Percentiles rank a stretch among this genome's conserved stretches.
Evolutionary conservation across 169 alveolate genomes (phyloP).

Genomic region (Eimeria necatrix): DNA sequence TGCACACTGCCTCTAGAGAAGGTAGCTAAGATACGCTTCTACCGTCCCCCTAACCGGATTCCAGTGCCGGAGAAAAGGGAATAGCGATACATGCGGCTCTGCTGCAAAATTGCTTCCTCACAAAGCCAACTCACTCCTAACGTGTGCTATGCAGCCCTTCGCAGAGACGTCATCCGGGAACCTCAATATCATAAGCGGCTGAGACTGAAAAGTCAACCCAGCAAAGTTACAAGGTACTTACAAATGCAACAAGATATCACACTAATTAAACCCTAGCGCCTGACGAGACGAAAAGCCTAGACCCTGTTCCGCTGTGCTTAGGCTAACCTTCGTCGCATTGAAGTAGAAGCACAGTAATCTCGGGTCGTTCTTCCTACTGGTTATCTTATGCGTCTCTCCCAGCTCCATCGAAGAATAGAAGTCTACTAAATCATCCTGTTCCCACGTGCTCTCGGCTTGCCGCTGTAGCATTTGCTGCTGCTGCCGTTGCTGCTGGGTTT

Average conservation of each 20-base stretch:
- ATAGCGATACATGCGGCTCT: not conserved
- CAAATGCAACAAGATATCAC: no score
- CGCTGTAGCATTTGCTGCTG: not conserved
- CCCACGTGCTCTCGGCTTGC: not conserved
- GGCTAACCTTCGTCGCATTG: slow-evolving; percentile 72
- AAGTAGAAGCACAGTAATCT: slow-evolving; percentile 84
- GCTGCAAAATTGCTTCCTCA: slow-evolving; percentile 8
- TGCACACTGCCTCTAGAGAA: not conserved
- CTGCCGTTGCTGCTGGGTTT: not conserved
- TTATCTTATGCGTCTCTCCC: slow-evolving; percentile 82
- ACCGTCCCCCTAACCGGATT: no score
- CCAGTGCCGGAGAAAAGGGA: no score
- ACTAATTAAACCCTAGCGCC: not conserved
- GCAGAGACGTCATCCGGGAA: slow-evolving; percentile 73
- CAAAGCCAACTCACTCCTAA: slow-evolving; percentile 38
- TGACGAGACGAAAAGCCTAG: not conserved
- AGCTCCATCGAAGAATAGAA: slow-evolving; percentile 84
- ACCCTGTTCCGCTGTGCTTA: not conserved
- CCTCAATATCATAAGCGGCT: slow-evolving; percentile 78
- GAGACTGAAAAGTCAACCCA: slow-evolving; percentile 32
- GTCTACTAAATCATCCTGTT: slow-evolving; percentile 77
- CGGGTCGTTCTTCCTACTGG: slow-evolving; percentile 80
- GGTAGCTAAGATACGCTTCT: no score
- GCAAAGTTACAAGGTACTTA: no score
- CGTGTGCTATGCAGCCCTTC: slow-evolving; percentile 76